A percentile compares a stretch with the other conserved stretches of the same genome.
Evolutionary conservation across 257 asterid species (phyloP).

Genomic region (Linaria vulgaris): DNA sequence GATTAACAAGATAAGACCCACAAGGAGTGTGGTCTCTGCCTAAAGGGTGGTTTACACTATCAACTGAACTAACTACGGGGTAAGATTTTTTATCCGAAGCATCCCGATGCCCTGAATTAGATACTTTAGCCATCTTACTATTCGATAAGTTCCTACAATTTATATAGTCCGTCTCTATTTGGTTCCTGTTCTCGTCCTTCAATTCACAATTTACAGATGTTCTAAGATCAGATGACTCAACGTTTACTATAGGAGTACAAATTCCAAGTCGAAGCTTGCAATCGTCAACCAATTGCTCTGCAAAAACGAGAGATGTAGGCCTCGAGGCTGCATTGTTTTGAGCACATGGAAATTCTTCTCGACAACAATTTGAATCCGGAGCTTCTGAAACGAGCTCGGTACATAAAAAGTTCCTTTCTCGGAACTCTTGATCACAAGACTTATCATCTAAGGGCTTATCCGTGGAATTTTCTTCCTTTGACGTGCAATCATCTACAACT

Average conservation of each 20-base stretch:
- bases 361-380: conserved; percentile 38
- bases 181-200: conserved; percentile 49
- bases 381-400: conserved; percentile 74
- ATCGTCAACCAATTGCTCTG: conserved; percentile 52
- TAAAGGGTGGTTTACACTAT: conserved; percentile 58
- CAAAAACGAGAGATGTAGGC: conserved; percentile 31
- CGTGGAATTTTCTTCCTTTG: conserved; percentile 41
- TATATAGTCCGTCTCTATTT: conserved; percentile 38
- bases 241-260: conserved; percentile 45
- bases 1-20: conserved; percentile 44
- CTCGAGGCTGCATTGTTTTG: conserved; percentile 45
- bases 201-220: conserved; percentile 44
- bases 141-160: conserved; percentile 50
- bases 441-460: conserved; percentile 43
- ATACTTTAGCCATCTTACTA: conserved; percentile 34
- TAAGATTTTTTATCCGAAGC: conserved; percentile 52
- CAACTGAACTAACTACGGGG: conserved; percentile 53
- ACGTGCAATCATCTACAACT: conserved; percentile 37
- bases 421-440: conserved; percentile 19
- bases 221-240: conserved; percentile 51
- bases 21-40: conserved; percentile 44
- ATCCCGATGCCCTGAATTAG: conserved; percentile 35
- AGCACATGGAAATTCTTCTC: conserved; percentile 38
- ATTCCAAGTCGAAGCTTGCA: conserved; percentile 63
- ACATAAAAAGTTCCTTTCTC: conserved; percentile 57